Base-by-base conservation (phyloP, 768 basidiomycete genomes). In the Pisolithus marmoratus region DNA sequence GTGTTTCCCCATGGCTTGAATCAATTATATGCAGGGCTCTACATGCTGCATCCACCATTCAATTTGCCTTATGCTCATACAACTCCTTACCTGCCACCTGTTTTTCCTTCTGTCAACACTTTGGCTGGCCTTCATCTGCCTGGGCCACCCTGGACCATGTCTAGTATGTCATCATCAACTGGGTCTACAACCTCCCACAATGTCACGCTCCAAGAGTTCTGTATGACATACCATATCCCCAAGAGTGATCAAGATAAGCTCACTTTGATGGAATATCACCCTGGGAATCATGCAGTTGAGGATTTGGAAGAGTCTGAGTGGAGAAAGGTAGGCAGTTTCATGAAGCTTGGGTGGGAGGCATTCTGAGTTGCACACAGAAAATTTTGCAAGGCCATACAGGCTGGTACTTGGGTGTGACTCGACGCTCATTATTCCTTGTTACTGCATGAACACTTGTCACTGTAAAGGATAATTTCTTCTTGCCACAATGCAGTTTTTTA, bases 291-390 rank as follows among this genome's bases (percentile, higher is more conserved):
- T 11, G 42, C 37, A 11, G 45, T 52, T 4, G 37, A 47, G 26
- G 22, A 37, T 24, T 22, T 52, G 3, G 29, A 23, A 3, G 44
- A 52, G 3, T 19, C 23, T 5, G 45, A 52, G 12, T 52, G 51
- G 51, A 14, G 26, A 3, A 29, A 4, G 3, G 8, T 38, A 2
- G 37, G 45, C 8, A 19, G 14, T 9, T 52, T 47, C 34, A 34
- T 24, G 5, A 47, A 17, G 20, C 45, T 52, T 2, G 26, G 51
- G 14, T 52, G 51, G 36, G 42, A 26, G 12, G 23, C 9, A 15
- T 52, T 47, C 19, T 19, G 46, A 19, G n/a, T 12, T 5, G 51
- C 51, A 7, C 51, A 52, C 19, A 38, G 24, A 19, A 46, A 52
- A 38, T 40, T 52, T 47, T 52, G 45, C 22, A 46, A 2, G 9